Evolutionary conservation across 306 rosid species (phyloP).

Genomic region (Parietaria judaica): DNA sequence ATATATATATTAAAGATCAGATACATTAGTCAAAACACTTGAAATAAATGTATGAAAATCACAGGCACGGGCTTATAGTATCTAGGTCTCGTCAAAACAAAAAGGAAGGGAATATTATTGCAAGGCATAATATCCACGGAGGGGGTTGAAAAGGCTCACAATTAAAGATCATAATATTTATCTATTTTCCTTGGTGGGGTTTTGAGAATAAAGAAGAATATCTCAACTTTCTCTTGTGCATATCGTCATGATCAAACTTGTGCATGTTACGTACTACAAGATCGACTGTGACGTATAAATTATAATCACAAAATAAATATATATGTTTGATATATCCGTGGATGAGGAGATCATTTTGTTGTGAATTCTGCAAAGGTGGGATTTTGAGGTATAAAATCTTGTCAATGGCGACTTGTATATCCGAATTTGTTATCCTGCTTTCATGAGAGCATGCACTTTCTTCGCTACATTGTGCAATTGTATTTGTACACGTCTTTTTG

Average conservation of each 20-base stretch:
- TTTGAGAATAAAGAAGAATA: slow-evolving; percentile 28
- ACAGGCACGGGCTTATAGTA: too few relatives aligned
- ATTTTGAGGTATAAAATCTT: slow-evolving; percentile 40
- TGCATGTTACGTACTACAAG: neutral
- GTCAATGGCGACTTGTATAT: slow-evolving; percentile 22
- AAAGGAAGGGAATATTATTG: slow-evolving; percentile 22
- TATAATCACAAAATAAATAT: too few relatives aligned
- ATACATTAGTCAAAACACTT: too few relatives aligned
- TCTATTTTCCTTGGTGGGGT: slow-evolving; percentile 7
- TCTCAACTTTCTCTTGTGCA: slow-evolving; percentile 14
- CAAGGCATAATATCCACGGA: slow-evolving; percentile 16
- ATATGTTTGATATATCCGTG: slow-evolving; percentile 7
- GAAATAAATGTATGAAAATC: too few relatives aligned
- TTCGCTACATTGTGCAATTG: neutral
- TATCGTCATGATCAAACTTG: neutral
- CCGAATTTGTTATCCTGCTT: neutral
- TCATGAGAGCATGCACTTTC: neutral
- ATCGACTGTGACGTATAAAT: slow-evolving; percentile 3
- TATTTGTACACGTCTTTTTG: neutral
- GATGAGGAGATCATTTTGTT: slow-evolving; percentile 18
- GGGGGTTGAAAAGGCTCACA: neutral
- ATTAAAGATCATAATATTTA: neutral
- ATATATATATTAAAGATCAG: too few relatives aligned
- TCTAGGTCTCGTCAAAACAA: slow-evolving; percentile 23
- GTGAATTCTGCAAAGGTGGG: slow-evolving; percentile 21